Base-by-base conservation (phyloP, 495 filamentous ascomycete species). In the Friedmanniomyces endolithicus region DNA sequence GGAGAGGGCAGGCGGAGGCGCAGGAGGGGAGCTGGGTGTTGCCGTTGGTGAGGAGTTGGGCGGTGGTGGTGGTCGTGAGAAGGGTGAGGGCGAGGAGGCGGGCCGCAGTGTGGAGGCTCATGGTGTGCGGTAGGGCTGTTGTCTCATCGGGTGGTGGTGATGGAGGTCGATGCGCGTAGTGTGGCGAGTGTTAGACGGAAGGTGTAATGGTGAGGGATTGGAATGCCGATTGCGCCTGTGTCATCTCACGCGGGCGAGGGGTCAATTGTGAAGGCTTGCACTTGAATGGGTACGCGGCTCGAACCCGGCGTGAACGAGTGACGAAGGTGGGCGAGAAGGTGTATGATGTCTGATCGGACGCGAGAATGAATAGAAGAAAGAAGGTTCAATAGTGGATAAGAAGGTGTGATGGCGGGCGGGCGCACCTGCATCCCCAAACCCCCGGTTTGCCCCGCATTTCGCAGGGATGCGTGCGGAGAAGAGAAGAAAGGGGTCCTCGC, bases 11-110 rank as follows among this genome's bases (percentile, higher is more conserved):
- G 51, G 63, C 50, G 39, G 74, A 53, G 22, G 71, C 78, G 60
- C 79, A 82, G 34, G 65, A 52, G 16, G 79, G 79, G 50, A 81
- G 57, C 63, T 67, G 23, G 46, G 44, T 58, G 68, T 70, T 52
- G 62, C 54, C 59, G 55, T 64, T 57, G 46, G 60, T 54, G 46
- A 67, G 60, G 48, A 58, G 40, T 45, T 65, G 60, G 34, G 63
- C 59, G 31, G 53, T 22, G 33, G 52, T 50, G 17, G 23, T 16
- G 41, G 57, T 29, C 46, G 59, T 31, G 54, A 57, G 47, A 17
- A 59, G 29, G 34, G 53, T 3, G 56, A 63, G 50, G 23, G 52
- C 3, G 39, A 46, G 17, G 53, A 52, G 20, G 52, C 24, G 35
- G 23, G 31, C 2, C 2, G 17, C 20, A 6, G 16, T 8, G 6